phyloP scores from a whole-genome alignment of 192 early-diverging fungal genomes.

The Backusella psychrophila region DNA sequence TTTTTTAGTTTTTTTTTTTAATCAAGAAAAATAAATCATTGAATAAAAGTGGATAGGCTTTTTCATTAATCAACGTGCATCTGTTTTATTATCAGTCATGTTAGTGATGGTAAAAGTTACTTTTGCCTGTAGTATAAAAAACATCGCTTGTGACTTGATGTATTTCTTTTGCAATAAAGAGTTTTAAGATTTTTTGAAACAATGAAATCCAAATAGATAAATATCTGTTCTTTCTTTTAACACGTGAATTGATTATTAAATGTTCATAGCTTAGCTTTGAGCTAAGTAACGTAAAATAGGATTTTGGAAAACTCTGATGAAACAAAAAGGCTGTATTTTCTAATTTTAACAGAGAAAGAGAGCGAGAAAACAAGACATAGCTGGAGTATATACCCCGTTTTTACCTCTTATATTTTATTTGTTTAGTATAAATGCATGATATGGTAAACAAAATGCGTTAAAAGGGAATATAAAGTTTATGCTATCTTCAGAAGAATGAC shows the following conservation, averaged over 20 bases:
- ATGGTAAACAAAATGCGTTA: slow-evolving; percentile 1
- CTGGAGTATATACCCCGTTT: background rate
- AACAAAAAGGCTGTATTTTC: background rate
- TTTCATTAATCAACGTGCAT: background rate
- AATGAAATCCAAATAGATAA: background rate
- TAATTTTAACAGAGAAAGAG: background rate
- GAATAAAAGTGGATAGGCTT: too few relatives aligned
- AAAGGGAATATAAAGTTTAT: background rate
- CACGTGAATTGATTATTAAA: background rate
- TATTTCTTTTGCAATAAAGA: background rate
- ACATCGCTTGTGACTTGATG: background rate
- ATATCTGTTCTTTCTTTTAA: background rate
- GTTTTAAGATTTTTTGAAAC: background rate
- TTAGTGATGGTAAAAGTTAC: background rate
- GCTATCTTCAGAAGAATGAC: slow-evolving; percentile 5
- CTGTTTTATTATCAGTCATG: background rate
- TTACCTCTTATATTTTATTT: background rate
- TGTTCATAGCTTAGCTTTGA: background rate
- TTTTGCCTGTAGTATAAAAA: background rate
- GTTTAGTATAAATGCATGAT: slow-evolving; percentile 2
- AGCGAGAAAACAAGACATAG: background rate
- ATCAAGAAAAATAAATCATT: background rate
- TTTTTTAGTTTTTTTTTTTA: background rate
- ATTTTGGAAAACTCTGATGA: background rate
- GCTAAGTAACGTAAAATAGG: too few relatives aligned